phyloP scores from a whole-genome alignment of 1,139 yeast genomes.

The Scheffersomyces cryptocercus region DNA sequence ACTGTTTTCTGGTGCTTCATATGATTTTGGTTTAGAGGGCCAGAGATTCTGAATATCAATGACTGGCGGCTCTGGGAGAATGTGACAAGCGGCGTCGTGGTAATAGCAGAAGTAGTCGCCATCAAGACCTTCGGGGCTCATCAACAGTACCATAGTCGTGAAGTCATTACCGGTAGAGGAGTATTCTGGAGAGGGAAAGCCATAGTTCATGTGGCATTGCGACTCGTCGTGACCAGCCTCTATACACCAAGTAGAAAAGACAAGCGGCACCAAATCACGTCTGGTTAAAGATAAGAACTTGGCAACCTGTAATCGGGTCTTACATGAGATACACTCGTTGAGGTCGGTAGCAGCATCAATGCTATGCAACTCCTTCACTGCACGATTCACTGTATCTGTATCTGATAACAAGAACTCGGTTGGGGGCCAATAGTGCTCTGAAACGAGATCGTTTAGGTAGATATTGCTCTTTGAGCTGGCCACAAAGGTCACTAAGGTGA shows the following conservation, averaged over 20 bases:
- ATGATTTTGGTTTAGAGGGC: conserved; percentile 33
- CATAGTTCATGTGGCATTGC: conserved; percentile 23
- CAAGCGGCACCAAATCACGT: conserved; percentile 44
- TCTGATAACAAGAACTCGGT: conserved; percentile 13
- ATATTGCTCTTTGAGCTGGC: conserved; percentile 6
- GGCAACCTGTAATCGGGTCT: conserved; percentile 40
- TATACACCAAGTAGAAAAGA: conserved; percentile 45
- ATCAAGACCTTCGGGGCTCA: conserved; percentile 51
- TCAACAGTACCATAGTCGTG: conserved; percentile 43
- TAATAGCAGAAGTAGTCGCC: conserved; percentile 57
- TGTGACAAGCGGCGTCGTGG: conserved; percentile 42
- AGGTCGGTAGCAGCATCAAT: conserved; percentile 22
- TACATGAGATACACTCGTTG: conserved; percentile 39
- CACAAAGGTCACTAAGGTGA: neutral
- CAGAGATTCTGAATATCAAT: conserved; percentile 43
- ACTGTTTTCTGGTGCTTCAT: conserved; percentile 23
- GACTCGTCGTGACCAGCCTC: conserved; percentile 32
- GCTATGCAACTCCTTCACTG: conserved; percentile 19
- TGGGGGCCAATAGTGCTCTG: conserved; percentile 11
- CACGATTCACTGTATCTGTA: conserved; percentile 13
- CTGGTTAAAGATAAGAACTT: conserved; percentile 37
- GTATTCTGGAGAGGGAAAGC: conserved; percentile 20
- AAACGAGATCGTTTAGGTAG: conserved; percentile 4
- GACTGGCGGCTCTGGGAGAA: conserved; percentile 43
- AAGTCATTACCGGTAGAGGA: conserved; percentile 36